These are phyloP conservation scores for Entonaema liquescens DNA, from an alignment of 495 filamentous ascomycete genomes.

Conservation along the genomic window DNA sequence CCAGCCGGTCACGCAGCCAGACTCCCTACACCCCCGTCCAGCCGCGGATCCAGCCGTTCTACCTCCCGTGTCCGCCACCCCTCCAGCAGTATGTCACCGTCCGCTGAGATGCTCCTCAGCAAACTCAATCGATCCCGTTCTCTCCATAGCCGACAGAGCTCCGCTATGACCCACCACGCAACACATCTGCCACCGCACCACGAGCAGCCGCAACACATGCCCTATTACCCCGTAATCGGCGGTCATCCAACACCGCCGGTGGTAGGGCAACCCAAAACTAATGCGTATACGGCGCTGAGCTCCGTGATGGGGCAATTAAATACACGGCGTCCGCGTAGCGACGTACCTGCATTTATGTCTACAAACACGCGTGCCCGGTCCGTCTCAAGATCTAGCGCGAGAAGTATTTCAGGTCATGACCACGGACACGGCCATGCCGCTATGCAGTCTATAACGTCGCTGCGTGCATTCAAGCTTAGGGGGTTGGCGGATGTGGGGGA, in stretches of 20 bases:
- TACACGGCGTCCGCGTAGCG: constrained; percentile 14
- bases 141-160: constrained; percentile 20
- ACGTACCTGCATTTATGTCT: neutral
- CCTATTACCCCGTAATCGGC: constrained; percentile 37
- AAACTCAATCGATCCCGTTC: constrained; percentile 37
- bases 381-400: constrained; percentile 22
- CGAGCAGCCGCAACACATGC: neutral
- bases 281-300: constrained; percentile 16
- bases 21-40: constrained; percentile 49
- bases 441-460: constrained; percentile 30
- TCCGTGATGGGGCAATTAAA: constrained; percentile 26
- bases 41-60: constrained; percentile 38
- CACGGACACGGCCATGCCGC: constrained; percentile 26
- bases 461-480: constrained; percentile 39
- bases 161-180: constrained; percentile 3
- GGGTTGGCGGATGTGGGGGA: constrained; percentile 22
- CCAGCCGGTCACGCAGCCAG: constrained; percentile 11
- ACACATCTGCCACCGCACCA: neutral
- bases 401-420: constrained; percentile 21
- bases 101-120: constrained; percentile 36
- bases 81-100: constrained; percentile 27
- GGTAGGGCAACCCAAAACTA: constrained; percentile 7
- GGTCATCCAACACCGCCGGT: constrained; percentile 25
- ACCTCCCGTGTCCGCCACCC: constrained; percentile 23
- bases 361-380: constrained; percentile 13